Percentiles rank a stretch among this genome's conserved stretches.
Evolutionary conservation across 441 rosid genomes (phyloP).

Genomic region (Syzygium malaccense): DNA sequence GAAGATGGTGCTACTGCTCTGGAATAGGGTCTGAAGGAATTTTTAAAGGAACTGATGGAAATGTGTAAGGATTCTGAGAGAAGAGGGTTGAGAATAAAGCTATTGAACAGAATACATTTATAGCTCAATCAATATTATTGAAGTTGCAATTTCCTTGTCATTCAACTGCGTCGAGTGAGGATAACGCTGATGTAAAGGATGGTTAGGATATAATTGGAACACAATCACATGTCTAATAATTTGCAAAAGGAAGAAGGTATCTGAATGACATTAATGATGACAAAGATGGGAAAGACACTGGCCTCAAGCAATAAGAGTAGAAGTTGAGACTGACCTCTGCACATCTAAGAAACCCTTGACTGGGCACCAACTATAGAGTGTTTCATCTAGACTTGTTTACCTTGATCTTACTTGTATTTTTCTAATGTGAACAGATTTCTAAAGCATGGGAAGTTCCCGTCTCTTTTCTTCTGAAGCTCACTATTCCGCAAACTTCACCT

Average conservation of each 20-base stretch:
- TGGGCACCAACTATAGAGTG: background rate
- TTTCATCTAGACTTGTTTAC: background rate
- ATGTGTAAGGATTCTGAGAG: background rate
- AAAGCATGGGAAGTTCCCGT: constrained; percentile 73
- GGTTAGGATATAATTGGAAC: background rate
- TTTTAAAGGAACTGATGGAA: background rate
- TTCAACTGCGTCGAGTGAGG: background rate
- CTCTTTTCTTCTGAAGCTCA: constrained; percentile 53
- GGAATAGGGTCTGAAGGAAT: background rate
- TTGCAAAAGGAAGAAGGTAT: background rate
- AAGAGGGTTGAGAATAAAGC: background rate
- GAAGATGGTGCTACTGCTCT: background rate
- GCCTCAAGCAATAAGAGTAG: background rate
- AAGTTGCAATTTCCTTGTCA: background rate
- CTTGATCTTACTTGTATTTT: background rate
- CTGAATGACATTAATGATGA: background rate
- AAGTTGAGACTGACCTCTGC: background rate
- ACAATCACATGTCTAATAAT: background rate
- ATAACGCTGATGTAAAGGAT: background rate
- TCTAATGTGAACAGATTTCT: constrained; percentile 46
- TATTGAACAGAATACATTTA: background rate
- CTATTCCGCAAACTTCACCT: constrained; percentile 78
- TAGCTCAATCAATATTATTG: background rate
- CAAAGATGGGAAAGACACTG: background rate
- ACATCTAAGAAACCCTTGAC: background rate